phyloP scores from a whole-genome alignment of 176 grass and related monocot species.

The Oryza glaberrima region DNA sequence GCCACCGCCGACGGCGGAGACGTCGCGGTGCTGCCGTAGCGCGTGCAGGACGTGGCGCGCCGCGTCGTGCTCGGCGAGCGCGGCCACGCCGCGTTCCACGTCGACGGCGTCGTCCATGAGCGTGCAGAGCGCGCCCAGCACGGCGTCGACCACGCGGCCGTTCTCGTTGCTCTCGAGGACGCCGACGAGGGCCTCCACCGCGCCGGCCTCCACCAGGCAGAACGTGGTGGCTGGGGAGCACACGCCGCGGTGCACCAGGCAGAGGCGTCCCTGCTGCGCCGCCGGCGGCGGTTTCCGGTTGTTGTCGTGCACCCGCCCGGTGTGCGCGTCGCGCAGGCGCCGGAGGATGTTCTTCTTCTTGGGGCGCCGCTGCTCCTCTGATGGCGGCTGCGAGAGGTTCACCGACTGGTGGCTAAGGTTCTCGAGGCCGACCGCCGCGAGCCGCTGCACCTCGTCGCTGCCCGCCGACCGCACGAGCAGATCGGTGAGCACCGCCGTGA shows the following conservation, averaged over 20 bases:
- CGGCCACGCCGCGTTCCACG: slow-evolving; percentile 59
- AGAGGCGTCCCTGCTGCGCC: slow-evolving; percentile 20
- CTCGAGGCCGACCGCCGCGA: slow-evolving; percentile 65
- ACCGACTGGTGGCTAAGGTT: slow-evolving; percentile 78
- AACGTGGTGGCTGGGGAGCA: slow-evolving; percentile 69
- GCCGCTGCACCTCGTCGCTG: slow-evolving; percentile 79
- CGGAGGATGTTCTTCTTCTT: slow-evolving; percentile 64
- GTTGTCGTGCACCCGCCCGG: slow-evolving; percentile 51
- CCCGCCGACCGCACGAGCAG: slow-evolving; percentile 57
- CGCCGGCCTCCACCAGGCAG: slow-evolving; percentile 66
- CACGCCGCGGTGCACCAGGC: slow-evolving; percentile 68
- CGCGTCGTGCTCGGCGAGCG: slow-evolving; percentile 58
- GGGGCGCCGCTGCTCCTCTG: slow-evolving; percentile 26
- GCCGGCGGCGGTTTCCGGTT: slow-evolving; percentile 1
- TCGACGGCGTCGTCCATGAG: slow-evolving; percentile 78
- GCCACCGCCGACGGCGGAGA: not conserved
- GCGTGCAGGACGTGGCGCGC: slow-evolving; percentile 54
- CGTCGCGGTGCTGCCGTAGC: slow-evolving; percentile 65
- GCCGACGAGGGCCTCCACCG: slow-evolving; percentile 71
- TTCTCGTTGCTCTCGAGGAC: slow-evolving; percentile 67
- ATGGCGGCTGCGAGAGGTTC: slow-evolving; percentile 49
- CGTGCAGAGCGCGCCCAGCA: slow-evolving; percentile 72
- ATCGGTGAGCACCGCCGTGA: slow-evolving; percentile 65
- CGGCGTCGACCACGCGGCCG: slow-evolving; percentile 52
- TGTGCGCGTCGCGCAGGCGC: slow-evolving; percentile 47